Evolutionary conservation across 2,329 filamentous ascomycete genomes (phyloP), one percentile per base, ranked within the genome.

Genomic region (Fusarium camptoceras): DNA sequence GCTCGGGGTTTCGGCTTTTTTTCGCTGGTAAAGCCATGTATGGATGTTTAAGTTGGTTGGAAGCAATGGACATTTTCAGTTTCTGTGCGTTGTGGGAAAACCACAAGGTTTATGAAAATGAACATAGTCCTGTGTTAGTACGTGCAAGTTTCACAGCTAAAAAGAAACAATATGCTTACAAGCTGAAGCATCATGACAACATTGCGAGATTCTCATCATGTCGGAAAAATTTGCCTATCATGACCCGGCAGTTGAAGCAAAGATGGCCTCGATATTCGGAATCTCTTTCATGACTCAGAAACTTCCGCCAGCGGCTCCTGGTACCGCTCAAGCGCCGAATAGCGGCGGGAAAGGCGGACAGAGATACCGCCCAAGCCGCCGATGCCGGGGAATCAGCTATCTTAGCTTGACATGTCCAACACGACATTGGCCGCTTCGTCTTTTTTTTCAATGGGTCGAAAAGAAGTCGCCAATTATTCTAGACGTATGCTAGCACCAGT

Each of bases 201-300:
- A 28, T 22, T 5, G 24, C 18, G 24, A 42, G 9, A 51, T 31
- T 8, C 31, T 41, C 27, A 53, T 53, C 49, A 42, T 41, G 24
- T n/a, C 34, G 25, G 49, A 42, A 53, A 53, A 18, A 5, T 41
- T 22, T 42, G 49, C 24, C 10, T 25, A 53, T 53, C 49, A 43
- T 64, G 48, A 31, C 31, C 49, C 16, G 25, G 39, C 15, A 51
- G 31, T 51, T 25, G 14, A n/a, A 30, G 46, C 24, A 10, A 30
- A n/a, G 11, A 25, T 22, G 12, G 12, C 12, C 25, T 60, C 54
- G 37, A 30, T 24, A 46, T 66, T 66, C 31, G 39, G 48, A 61
- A 43, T 46, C 30, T 61, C 31, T 24, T 27, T 27, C 66, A 62
- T 69, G 66, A 69, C 51, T 70, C 66, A 69, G 50, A 47, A 50